A percentile compares a stretch with the other conserved stretches of the same genome.
phyloP scores from a whole-genome alignment of 306 rosid species.

The Coriaria nepalensis region DNA sequence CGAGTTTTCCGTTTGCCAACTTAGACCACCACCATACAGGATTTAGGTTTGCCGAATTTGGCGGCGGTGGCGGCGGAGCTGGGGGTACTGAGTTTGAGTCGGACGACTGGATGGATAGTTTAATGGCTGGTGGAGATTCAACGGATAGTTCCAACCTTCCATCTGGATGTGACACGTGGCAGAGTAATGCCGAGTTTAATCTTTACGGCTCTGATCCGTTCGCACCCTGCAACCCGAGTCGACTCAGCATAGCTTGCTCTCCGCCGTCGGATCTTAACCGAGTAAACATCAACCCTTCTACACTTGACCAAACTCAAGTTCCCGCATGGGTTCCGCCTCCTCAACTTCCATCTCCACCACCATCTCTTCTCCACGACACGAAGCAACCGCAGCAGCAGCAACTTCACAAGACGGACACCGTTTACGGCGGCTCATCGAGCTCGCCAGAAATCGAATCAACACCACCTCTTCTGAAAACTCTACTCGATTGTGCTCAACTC shows the following conservation, averaged over 20 bases:
- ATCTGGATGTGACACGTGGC: conserved; percentile 55
- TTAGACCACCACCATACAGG: conserved; percentile 45
- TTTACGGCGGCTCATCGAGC: conserved; percentile 21
- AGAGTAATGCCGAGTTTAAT: conserved; percentile 34
- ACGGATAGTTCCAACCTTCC: conserved; percentile 64
- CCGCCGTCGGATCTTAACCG: conserved; percentile 62
- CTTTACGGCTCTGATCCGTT: conserved; percentile 44
- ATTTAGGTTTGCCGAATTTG: conserved; percentile 52
- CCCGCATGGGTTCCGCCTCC: conserved; percentile 32
- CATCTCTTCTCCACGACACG: conserved; percentile 18
- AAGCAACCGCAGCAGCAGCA: conserved; percentile 15
- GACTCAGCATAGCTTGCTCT: conserved; percentile 30
- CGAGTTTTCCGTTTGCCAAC: conserved; percentile 50
- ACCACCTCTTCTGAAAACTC: conserved; percentile 53
- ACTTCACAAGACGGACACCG: conserved; percentile 4
- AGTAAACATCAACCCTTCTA: conserved; percentile 24
- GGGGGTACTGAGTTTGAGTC: conserved; percentile 49
- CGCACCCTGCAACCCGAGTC: conserved; percentile 38
- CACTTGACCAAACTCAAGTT: conserved; percentile 14
- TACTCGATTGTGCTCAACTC: conserved; percentile 49
- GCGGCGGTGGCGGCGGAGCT: conserved; percentile 24
- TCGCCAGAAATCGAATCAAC: conserved; percentile 33
- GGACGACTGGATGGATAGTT: conserved; percentile 92
- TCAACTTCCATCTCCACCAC: conserved; percentile 16
- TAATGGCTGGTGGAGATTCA: conserved; percentile 67